phyloP scores from a whole-genome alignment of 2,329 filamentous ascomycete species.

The Aureobasidium vineae region DNA sequence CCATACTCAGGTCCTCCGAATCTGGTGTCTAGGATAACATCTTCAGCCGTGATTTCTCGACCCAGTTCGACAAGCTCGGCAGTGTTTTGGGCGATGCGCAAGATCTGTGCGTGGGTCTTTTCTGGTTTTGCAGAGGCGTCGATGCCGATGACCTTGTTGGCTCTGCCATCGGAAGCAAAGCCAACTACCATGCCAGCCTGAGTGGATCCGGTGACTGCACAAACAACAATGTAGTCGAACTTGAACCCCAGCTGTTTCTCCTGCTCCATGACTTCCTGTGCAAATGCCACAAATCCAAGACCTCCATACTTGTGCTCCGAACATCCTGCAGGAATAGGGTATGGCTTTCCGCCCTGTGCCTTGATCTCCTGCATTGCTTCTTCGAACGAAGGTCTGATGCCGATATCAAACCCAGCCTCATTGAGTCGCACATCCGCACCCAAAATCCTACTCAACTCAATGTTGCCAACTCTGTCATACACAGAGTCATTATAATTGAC shows the following conservation, averaged over 20 bases:
- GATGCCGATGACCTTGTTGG: constrained; percentile 63
- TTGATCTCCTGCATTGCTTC: constrained; percentile 55
- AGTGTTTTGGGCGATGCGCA: constrained; percentile 65
- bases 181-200: constrained; percentile 71
- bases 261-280: constrained; percentile 65
- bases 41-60: constrained; percentile 60
- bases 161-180: constrained; percentile 55
- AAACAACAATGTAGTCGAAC: constrained; percentile 63
- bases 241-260: constrained; percentile 61
- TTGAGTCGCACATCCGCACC: constrained; percentile 58
- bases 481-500: constrained; percentile 29
- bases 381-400: constrained; percentile 57
- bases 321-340: constrained; percentile 70
- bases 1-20: constrained; percentile 70
- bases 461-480: constrained; percentile 28
- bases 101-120: constrained; percentile 63
- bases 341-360: constrained; percentile 58
- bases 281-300: constrained; percentile 68
- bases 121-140: constrained; percentile 61
- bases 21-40: constrained; percentile 62
- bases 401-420: constrained; percentile 62
- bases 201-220: constrained; percentile 68
- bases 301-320: constrained; percentile 69
- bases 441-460: constrained; percentile 34
- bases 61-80: constrained; percentile 61